Conservation (phyloP, 2,329 filamentous ascomycete species). For the Cadophora sp. region DNA sequence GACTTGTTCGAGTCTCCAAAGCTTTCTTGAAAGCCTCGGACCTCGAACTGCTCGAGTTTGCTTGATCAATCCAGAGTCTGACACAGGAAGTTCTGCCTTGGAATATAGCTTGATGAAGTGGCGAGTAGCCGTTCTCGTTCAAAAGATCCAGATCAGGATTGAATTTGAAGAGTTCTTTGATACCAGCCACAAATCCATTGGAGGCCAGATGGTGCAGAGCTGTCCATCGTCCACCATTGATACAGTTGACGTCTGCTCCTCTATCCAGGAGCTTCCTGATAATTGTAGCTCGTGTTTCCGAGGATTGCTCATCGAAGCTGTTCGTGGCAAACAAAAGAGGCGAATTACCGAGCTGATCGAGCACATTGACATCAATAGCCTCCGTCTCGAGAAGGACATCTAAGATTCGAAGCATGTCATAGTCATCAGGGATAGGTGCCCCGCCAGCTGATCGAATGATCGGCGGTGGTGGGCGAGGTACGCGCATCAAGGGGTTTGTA, state of each 20-base stretch:
- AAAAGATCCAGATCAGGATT: constrained; percentile 1
- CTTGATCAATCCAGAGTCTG: constrained; percentile 15
- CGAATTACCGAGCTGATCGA: constrained; percentile 16
- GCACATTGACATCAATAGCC: constrained; percentile 18
- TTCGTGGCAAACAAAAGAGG: constrained; percentile 9
- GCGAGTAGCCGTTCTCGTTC: constrained; percentile 18
- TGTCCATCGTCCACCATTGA: not conserved
- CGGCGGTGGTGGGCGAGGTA: not conserved
- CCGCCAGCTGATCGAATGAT: not conserved
- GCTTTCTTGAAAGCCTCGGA: constrained; percentile 10
- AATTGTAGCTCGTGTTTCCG: not conserved
- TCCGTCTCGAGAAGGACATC: constrained; percentile 14
- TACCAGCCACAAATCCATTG: not conserved
- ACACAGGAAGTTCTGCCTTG: not conserved
- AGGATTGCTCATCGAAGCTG: not conserved
- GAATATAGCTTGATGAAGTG: constrained; percentile 17
- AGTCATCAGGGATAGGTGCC: not conserved
- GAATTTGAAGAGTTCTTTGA: constrained; percentile 2
- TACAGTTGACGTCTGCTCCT: constrained; percentile 7
- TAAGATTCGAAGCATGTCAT: constrained; percentile 7
- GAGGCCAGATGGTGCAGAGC: not conserved
- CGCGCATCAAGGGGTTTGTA: too few species aligned
- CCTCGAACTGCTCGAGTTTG: not conserved
- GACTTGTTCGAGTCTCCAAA: constrained; percentile 8
- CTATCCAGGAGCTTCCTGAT: constrained; percentile 1